Percentiles rank a stretch among this genome's conserved stretches.
These are phyloP conservation scores for Xylariaceae sp. DNA, from an alignment of 2,329 filamentous ascomycete species.

Conservation along the genomic window DNA sequence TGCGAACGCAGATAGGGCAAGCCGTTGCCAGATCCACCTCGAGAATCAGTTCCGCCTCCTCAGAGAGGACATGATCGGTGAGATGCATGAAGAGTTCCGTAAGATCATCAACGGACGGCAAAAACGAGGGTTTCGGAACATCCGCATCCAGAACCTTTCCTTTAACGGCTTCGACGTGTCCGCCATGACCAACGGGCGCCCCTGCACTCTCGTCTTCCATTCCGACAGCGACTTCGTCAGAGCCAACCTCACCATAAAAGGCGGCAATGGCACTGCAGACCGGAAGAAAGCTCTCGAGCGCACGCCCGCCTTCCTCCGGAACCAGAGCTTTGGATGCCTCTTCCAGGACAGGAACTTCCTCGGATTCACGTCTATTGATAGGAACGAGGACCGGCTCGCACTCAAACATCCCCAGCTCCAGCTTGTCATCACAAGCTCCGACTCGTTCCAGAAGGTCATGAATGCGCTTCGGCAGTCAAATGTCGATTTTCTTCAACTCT, in stretches of 20 bases:
- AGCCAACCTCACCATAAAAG: slow-evolving; percentile 32
- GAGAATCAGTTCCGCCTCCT: slow-evolving; percentile 69
- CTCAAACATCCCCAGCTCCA: slow-evolving; percentile 25
- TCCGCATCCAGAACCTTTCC: slow-evolving; percentile 27
- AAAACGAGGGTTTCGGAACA: slow-evolving; percentile 27
- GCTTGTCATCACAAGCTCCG: slow-evolving; percentile 34
- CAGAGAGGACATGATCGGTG: slow-evolving; percentile 64
- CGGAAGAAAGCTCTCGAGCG: slow-evolving; percentile 43
- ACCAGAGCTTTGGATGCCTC: slow-evolving; percentile 57
- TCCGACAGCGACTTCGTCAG: slow-evolving; percentile 39
- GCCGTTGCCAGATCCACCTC: slow-evolving; percentile 46
- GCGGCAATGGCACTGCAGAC: slow-evolving; percentile 11
- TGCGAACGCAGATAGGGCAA: slow-evolving; percentile 31
- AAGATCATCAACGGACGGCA: slow-evolving; percentile 39
- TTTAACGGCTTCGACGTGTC: slow-evolving; percentile 36
- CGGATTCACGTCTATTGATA: slow-evolving; percentile 46
- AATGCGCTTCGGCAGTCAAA: slow-evolving; percentile 34
- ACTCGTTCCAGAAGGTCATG: slow-evolving; percentile 43
- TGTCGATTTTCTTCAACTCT: slow-evolving; percentile 51
- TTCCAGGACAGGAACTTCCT: slow-evolving; percentile 46
- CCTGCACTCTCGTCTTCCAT: slow-evolving; percentile 38
- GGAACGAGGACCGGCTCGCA: slow-evolving; percentile 22
- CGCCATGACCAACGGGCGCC: slow-evolving; percentile 26
- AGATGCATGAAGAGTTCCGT: slow-evolving; percentile 54
- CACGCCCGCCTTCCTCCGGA: slow-evolving; percentile 47